Evolutionary conservation across 768 basidiomycete species (phyloP).

Genomic region (Daedaleopsis nitida): DNA sequence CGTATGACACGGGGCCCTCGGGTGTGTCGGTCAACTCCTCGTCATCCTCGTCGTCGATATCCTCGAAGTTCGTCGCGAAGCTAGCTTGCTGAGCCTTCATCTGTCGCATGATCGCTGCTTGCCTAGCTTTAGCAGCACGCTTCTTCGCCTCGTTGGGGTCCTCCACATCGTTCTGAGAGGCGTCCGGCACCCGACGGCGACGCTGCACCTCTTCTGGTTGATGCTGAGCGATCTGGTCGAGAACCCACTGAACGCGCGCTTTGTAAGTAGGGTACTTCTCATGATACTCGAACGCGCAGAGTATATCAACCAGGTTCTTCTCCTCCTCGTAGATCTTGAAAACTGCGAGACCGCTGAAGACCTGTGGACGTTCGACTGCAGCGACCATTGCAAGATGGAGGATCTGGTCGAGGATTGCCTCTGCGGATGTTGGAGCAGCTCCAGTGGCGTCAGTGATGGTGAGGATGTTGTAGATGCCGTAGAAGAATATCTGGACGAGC

Average conservation of each 20-base stretch:
- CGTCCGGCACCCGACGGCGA: conserved; percentile 47
- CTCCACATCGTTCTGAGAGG: conserved; percentile 34
- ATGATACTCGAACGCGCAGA: conserved; percentile 79
- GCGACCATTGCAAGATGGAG: conserved; percentile 87
- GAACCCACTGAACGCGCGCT: conserved; percentile 74
- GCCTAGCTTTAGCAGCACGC: conserved; percentile 84
- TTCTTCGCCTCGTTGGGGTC: conserved; percentile 76
- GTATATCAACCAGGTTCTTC: conserved; percentile 66
- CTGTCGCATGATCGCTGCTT: conserved; percentile 92
- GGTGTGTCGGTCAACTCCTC: conserved; percentile 53
- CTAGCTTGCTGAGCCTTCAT: conserved; percentile 93
- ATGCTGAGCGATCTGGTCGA: conserved; percentile 57
- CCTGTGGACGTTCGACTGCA: conserved; percentile 64
- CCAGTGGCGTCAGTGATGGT: conserved; percentile 61
- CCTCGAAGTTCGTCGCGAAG: conserved; percentile 79
- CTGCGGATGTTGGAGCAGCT: conserved; percentile 71
- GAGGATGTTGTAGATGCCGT: conserved; percentile 74
- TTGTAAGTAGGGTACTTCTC: conserved; percentile 75
- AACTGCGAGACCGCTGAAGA: conserved; percentile 62
- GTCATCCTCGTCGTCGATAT: conserved; percentile 72
- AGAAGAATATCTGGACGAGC: conserved; percentile 82
- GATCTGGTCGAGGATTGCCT: conserved; percentile 88
- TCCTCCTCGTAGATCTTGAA: conserved; percentile 57
- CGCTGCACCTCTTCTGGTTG: conserved; percentile 58
- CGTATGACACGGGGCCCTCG: conserved; percentile 60